Percentiles rank a stretch among this genome's conserved stretches.
Conservation (phyloP, 106 monocot species). For the Ottelia alismoides region DNA sequence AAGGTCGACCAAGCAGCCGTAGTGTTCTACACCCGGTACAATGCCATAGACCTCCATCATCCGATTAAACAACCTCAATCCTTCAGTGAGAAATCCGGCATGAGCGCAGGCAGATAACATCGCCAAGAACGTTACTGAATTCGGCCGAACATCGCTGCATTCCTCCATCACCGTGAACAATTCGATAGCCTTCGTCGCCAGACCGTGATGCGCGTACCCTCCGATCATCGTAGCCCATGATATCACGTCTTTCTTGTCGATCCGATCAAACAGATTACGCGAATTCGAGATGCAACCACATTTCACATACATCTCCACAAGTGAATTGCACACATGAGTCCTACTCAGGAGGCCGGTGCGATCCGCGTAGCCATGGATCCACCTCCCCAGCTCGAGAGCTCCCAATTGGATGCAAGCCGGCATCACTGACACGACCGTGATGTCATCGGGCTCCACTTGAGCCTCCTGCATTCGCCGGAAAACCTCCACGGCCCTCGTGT, state of each 20-base stretch:
- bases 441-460: conserved; percentile 35
- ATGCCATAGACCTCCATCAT: conserved; percentile 37
- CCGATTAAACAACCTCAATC: conserved; percentile 25
- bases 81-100: conserved; percentile 44
- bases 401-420: conserved; percentile 66
- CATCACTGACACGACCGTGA: conserved; percentile 49
- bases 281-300: conserved; percentile 41
- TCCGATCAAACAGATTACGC: conserved; percentile 23
- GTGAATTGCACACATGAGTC: conserved; percentile 44
- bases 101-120: conserved; percentile 44
- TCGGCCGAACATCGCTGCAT: conserved; percentile 14
- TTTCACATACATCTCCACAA: conserved; percentile 67
- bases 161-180: conserved; percentile 34
- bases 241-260: conserved; percentile 37
- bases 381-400: conserved; percentile 61
- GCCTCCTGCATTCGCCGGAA: conserved; percentile 53
- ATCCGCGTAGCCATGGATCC: conserved; percentile 57
- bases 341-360: conserved; percentile 26
- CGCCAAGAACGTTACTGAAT: conserved; percentile 34
- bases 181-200: conserved; percentile 23
- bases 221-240: conserved; percentile 59
- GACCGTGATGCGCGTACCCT: conserved; percentile 36
- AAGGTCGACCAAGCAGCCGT: conserved; percentile 68
- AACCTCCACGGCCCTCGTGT: conserved; percentile 30
- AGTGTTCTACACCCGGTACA: conserved; percentile 46